Percentiles rank a stretch among this genome's conserved stretches.
Conservation (phyloP, 2,329 filamentous ascomycete genomes). For the Fusarium pilosicola region DNA sequence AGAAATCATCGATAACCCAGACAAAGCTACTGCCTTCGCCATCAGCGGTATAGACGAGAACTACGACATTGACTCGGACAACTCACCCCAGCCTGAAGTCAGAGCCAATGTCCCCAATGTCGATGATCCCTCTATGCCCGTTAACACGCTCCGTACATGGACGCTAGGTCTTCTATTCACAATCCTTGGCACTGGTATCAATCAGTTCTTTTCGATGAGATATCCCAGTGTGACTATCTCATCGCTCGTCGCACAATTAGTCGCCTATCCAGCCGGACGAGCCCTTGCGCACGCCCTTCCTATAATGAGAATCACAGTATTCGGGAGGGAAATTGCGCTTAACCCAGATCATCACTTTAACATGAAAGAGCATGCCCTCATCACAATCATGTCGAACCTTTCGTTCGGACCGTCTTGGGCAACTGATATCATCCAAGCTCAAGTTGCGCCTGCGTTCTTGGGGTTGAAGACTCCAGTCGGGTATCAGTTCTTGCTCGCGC, state of each 20-base stretch:
- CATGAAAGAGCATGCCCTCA: neutral
- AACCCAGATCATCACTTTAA: constrained; percentile 5
- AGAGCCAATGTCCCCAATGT: constrained; percentile 1
- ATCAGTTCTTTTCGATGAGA: neutral
- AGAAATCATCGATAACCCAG: neutral
- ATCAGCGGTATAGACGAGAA: neutral
- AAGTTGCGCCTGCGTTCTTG: neutral
- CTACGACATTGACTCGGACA: neutral
- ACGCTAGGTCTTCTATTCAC: neutral
- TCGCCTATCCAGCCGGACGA: neutral
- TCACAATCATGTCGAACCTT: constrained; percentile 1
- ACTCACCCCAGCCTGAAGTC: neutral
- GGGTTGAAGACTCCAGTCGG: neutral
- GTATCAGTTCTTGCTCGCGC: neutral
- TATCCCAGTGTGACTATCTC: neutral
- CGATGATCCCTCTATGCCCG: neutral
- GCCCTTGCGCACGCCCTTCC: neutral
- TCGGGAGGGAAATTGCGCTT: neutral
- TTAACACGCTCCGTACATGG: neutral
- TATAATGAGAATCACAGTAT: neutral
- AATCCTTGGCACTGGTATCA: neutral
- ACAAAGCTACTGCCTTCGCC: neutral
- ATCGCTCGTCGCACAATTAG: neutral
- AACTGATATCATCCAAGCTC: neutral
- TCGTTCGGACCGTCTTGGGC: neutral